Percentiles rank a stretch among this genome's conserved stretches.
Evolutionary conservation across 2,329 filamentous ascomycete genomes (phyloP).

Genomic region (Fusarium nisikadoi): DNA sequence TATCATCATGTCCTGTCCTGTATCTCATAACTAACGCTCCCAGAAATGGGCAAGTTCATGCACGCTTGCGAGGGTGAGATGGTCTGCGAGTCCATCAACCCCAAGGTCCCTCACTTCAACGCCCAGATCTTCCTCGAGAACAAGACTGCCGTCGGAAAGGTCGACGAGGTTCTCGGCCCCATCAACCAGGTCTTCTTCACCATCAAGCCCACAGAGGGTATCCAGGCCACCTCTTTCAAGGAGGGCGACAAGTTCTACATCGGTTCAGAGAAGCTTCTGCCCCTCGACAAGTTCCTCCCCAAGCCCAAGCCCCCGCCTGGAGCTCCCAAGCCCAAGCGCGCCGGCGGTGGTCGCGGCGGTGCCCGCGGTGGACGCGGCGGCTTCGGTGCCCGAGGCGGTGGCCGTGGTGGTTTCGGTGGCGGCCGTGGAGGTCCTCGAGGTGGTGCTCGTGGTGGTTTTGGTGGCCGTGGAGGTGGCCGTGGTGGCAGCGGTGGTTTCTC

Average conservation of each 20-base stretch:
- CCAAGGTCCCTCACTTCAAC: constrained; percentile 99
- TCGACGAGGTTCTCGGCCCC: constrained; percentile 96
- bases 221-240: constrained; percentile 95
- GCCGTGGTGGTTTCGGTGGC: constrained; percentile 53
- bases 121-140: constrained; percentile 99
- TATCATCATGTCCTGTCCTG: neutral
- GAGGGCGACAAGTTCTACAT: constrained; percentile 98
- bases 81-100: constrained; percentile 94
- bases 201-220: constrained; percentile 95
- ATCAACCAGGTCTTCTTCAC: constrained; percentile 99
- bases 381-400: constrained; percentile 46
- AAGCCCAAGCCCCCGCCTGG: constrained; percentile 83
- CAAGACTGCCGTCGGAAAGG: constrained; percentile 95
- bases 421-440: constrained; percentile 48
- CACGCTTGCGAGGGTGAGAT: constrained; percentile 98
- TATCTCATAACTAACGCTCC: constrained; percentile 10
- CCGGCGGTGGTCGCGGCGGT: constrained; percentile 60
- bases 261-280: constrained; percentile 91
- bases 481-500: constrained; percentile 41
- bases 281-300: constrained; percentile 94
- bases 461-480: constrained; percentile 37
- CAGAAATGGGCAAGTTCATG: constrained; percentile 93
- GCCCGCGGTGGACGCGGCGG: constrained; percentile 52
- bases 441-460: constrained; percentile 38
- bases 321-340: constrained; percentile 71